Evolutionary conservation across 345 rosid species (phyloP), one percentile per base, ranked within the genome.

Genomic region (Corchorus capsularis): DNA sequence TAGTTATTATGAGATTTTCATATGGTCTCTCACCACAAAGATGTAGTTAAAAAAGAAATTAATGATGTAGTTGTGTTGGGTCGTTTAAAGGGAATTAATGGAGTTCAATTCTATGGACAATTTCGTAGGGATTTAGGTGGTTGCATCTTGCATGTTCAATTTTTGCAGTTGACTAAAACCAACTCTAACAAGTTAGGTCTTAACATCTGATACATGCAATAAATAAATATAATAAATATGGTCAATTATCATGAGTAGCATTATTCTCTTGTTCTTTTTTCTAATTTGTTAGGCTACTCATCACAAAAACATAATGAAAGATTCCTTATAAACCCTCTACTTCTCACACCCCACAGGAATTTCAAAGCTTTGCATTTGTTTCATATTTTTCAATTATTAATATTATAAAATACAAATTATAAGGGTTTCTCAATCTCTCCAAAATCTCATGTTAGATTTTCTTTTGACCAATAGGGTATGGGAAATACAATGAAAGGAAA

Each of bases 341-440:
- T 32, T 60, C 64, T 32, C 41, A 60, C 43, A 32, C 39, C 39
- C 17, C 3, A 27, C 3, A 27, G 4, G 43, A 32, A 27, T 12
- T 60, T 39, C 64, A 27, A 60, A 55, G 39, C 17, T 27, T 60
- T 27, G 37, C 63, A 61, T 61, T 27, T 60, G 64, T 60, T 60
- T 27, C 27, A 27, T 27, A 27, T 27, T 27, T 27, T 27, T 27
- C 27, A 27, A 27, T 27, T 27, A 27, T 27, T 27, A 27, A 27
- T 27, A 27, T 27, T 27, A 27, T 27, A 27, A 27, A 27, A 27
- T 27, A 27, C 27, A 54, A 54, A 15, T 54, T 16, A 54, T 4
- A 3, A 55, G 10, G 6, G 17, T 1, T 60, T 60, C 32, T 32
- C 17, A 60, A 12, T 27, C 17, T 32, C 41, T 60, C 39, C 39